Base-by-base conservation (phyloP, 352 stramenopile genomes). In the Sclerospora graminicola region DNA sequence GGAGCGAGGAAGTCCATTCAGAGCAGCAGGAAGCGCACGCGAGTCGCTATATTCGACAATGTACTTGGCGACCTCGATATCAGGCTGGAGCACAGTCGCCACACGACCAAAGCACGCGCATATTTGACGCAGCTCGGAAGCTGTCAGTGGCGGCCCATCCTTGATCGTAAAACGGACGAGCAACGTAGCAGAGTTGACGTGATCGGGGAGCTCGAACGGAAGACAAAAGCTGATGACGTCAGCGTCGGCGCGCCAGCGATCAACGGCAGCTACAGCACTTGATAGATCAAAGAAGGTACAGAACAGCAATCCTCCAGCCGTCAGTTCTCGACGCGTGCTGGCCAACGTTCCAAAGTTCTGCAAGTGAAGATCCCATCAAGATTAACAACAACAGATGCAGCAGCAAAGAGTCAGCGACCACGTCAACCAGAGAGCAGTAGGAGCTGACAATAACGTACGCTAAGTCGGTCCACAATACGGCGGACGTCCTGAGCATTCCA, bases 41-140 rank as follows among this genome's bases (percentile, higher is more conserved):
- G 63, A 60, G 43, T 92, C 81, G 43, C 83, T 81, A 48, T 76
- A 88, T 51, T 92, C 77, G 21, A 92, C 63, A 5, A 86, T 63
- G 46, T 67, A 89, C 45, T 66, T 71, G 45, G 48, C 56, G 8
- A 56, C 35, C 24, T 60, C 52, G 15, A 46, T 28, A 14, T 84
- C 64, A 29, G 66, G 57, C 49, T 81, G 75, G 34, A 85, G 46
- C n/a, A 89, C 63, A 40, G 69, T 85, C 6, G 75, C 72, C 27
- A 92, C 69, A 49, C 84, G 69, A 8, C 79, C 79, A 42, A 81
- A 87, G 20, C 55, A 75, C 2, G 66, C 51, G 50, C 75, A 92
- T 20, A 88, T 60, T 35, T 81, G 61, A 4, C 69, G 75, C 43
- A 89, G 64, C 26, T 84, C 75, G 14, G 47, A 57, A 1, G 55